phyloP scores from a whole-genome alignment of 2,329 filamentous ascomycete genomes.

The Trichoderma harzianum region DNA sequence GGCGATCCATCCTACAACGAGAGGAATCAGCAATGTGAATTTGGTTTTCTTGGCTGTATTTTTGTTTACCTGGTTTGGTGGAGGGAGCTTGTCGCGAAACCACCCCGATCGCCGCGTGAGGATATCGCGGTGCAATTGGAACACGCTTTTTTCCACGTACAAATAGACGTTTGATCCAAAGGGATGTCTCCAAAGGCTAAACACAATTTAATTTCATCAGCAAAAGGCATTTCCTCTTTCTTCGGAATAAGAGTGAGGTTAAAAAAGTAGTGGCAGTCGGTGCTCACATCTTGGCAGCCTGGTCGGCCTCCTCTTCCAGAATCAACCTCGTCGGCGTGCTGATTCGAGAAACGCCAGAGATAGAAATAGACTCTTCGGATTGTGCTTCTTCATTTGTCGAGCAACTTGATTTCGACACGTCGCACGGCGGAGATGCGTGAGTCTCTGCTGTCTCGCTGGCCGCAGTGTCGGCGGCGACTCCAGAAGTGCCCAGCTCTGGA shows the following conservation, averaged over 20 bases:
- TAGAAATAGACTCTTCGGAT: neutral
- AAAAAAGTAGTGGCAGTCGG: neutral
- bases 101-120: conserved; percentile 33
- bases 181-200: conserved; percentile 32
- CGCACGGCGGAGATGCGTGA: conserved; percentile 17
- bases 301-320: conserved; percentile 28
- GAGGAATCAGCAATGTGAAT: neutral
- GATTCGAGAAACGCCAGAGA: neutral
- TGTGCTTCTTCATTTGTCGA: neutral
- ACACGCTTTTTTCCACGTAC: conserved; percentile 24
- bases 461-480: neutral
- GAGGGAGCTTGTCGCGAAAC: conserved; percentile 34
- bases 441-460: conserved; percentile 19
- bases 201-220: neutral
- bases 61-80: conserved; percentile 26
- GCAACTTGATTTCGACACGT: conserved; percentile 9
- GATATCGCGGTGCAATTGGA: conserved; percentile 36
- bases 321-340: conserved; percentile 23
- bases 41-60: neutral
- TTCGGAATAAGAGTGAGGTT: too few relatives aligned
- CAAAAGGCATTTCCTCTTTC: neutral
- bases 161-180: conserved; percentile 35
- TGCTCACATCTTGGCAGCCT: conserved; percentile 27
- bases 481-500: conserved; percentile 23
- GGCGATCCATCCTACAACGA: conserved; percentile 28